Evolutionary conservation across 2,329 filamentous ascomycete species (phyloP).

Genomic region (Aureobasidium mangrovei): DNA sequence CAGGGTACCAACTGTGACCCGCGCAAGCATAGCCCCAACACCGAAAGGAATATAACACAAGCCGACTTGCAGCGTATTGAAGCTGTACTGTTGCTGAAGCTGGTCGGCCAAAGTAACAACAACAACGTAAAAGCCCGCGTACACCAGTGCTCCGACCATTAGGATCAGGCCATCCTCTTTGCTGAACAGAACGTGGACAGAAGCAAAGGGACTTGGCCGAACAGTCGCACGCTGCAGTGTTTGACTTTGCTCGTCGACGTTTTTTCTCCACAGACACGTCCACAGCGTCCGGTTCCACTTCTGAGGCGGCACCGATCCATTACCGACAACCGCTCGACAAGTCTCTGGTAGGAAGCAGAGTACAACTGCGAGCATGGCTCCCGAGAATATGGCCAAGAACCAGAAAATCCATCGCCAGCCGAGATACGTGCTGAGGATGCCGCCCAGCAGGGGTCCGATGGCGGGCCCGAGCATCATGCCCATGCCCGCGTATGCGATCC

Average conservation of each 20-base stretch:
- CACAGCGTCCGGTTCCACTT: slow-evolving; percentile 1
- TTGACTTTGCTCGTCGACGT: neutral
- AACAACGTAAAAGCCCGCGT: slow-evolving; percentile 5
- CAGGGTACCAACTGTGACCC: slow-evolving; percentile 43
- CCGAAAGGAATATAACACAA: slow-evolving; percentile 33
- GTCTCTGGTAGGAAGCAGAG: slow-evolving; percentile 30
- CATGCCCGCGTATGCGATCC: slow-evolving; percentile 31
- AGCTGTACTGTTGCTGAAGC: slow-evolving; percentile 28
- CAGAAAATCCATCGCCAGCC: slow-evolving; percentile 32
- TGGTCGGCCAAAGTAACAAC: neutral
- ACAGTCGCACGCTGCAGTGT: neutral
- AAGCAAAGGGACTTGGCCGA: neutral
- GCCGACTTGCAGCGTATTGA: slow-evolving; percentile 39
- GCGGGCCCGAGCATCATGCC: slow-evolving; percentile 40
- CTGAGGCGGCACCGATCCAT: slow-evolving; percentile 22
- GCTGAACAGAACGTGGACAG: neutral
- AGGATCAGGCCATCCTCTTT: slow-evolving; percentile 3
- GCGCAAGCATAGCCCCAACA: slow-evolving; percentile 29
- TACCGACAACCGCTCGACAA: slow-evolving; percentile 33
- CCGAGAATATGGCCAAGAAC: slow-evolving; percentile 29
- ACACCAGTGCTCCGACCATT: neutral
- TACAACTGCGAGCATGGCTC: slow-evolving; percentile 19
- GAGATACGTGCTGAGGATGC: slow-evolving; percentile 26
- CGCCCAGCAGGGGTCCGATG: slow-evolving; percentile 40
- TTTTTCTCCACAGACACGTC: neutral